Base-by-base conservation (phyloP, 805 yeast species). In the Sugiyamaella smithiae region DNA sequence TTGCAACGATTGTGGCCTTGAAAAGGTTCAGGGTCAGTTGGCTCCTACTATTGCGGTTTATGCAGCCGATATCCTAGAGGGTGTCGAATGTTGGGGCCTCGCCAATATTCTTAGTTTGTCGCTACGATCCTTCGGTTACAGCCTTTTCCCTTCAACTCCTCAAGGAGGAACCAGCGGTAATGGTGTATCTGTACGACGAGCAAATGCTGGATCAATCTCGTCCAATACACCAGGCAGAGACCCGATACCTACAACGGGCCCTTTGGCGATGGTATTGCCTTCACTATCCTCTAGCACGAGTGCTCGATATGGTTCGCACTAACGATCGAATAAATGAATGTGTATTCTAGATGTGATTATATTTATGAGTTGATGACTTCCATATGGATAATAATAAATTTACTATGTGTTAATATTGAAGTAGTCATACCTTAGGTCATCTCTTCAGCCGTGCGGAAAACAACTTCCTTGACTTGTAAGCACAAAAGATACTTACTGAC, bases 81-180 rank as follows among this genome's bases (percentile, higher is more conserved):
- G 59, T 4, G 48, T 57, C 25, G 59, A 56, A 23, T 47, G 57
- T 19, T 62, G 66, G 65, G 59, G 61, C 7, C 43, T 60, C 16
- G 57, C 62, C 7, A 48, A 51, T 25, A 55, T 62, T 7, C 50
- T 62, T 43, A 50, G 59, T 28, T 36, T 50, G 26, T 48, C 61
- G 4, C 32, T 61, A 31, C 44, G 61, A 28, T 50, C 56, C 6
- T 50, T 61, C 43, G 61, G 53, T 3, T 55, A 57, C 16, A 52
- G 49, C n/a, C 43, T 59, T 35, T 44, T 54, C 42, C 54, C 51
- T 19, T 43, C 46, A 19, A 22, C 45, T 32, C 31, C 43, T 14
- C 43, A 40, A 8, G 33, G 32, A 14, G 38, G 38, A n/a, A 19
- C 11, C 16, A 20, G 38, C 4, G 38, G 38, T 32, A 32, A 32